Conservation (phyloP, 352 stramenopile genomes). For the Pythium apleroticum region DNA sequence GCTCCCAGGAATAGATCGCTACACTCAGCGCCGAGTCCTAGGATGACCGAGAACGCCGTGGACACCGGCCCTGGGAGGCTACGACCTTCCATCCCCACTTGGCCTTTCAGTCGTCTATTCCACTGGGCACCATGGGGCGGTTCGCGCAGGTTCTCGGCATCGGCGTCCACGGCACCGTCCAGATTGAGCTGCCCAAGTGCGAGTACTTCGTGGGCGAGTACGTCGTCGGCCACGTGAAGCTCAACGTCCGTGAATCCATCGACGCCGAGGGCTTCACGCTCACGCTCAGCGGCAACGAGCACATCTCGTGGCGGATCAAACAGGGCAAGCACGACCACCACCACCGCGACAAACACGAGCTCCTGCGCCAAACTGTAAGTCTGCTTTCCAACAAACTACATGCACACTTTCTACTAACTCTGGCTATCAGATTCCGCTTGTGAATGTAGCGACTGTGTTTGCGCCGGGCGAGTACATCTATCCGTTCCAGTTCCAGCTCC, state of each 20-base stretch:
- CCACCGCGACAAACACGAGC: conserved; percentile 11
- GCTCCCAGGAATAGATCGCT: no score
- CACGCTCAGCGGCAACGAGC: conserved; percentile 9
- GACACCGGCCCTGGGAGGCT: no score
- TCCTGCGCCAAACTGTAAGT: conserved; percentile 1
- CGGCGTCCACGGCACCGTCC: conserved; percentile 6
- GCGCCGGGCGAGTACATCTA: conserved; percentile 13
- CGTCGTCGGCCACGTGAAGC: conserved; percentile 12
- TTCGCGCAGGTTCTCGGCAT: conserved; percentile 22
- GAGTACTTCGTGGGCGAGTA: conserved; percentile 19
- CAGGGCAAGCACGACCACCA: conserved; percentile 16
- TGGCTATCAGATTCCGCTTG: conserved; percentile 5
- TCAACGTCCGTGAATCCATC: conserved; percentile 1
- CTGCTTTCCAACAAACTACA: neutral
- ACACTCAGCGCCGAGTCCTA: no score
- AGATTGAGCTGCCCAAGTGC: conserved; percentile 15
- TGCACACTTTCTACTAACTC: no score
- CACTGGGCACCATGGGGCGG: conserved; percentile 2
- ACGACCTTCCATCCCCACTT: no score
- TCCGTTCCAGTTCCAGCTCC: conserved; percentile 20
- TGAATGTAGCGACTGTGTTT: conserved; percentile 6
- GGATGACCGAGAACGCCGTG: no score
- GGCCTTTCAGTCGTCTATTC: no score
- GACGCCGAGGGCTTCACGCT: conserved; percentile 20
- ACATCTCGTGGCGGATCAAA: conserved; percentile 10